phyloP scores from a whole-genome alignment of 768 basidiomycete species.

The Dacryopinax primogenitus region DNA sequence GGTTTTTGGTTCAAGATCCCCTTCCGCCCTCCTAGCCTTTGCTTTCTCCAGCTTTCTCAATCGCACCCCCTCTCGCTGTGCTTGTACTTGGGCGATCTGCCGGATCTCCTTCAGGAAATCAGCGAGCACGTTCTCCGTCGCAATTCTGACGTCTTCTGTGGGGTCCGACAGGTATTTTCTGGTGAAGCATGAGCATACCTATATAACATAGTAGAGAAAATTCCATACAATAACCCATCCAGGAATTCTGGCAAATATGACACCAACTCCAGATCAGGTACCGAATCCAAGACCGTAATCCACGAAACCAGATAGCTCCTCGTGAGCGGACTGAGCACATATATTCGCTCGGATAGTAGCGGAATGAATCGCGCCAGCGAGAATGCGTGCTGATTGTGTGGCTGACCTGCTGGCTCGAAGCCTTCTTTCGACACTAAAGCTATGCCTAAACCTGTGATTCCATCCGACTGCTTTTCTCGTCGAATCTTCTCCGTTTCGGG shows the following conservation, averaged over 20 bases:
- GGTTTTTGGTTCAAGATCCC: slow-evolving; percentile 22
- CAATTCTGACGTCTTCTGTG: slow-evolving; percentile 80
- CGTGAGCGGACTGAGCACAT: slow-evolving; percentile 91
- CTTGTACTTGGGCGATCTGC: slow-evolving; percentile 65
- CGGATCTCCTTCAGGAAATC: slow-evolving; percentile 86
- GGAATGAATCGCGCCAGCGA: slow-evolving; percentile 92
- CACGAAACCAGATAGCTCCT: slow-evolving; percentile 93
- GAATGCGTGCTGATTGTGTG: slow-evolving; percentile 59
- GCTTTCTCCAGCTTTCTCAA: slow-evolving; percentile 29
- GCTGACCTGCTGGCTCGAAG: slow-evolving; percentile 29
- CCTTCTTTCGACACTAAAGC: slow-evolving; percentile 42
- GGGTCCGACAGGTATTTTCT: slow-evolving; percentile 95
- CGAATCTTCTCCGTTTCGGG: slow-evolving; percentile 63
- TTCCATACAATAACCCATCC: slow-evolving; percentile 74
- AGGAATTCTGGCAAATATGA: slow-evolving; percentile 90
- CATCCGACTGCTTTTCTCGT: slow-evolving; percentile 31
- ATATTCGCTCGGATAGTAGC: slow-evolving; percentile 79
- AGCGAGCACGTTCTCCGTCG: slow-evolving; percentile 76
- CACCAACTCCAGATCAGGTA: slow-evolving; percentile 90
- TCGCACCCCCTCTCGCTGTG: slow-evolving; percentile 36
- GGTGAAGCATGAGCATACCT: slow-evolving; percentile 16
- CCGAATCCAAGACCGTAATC: slow-evolving; percentile 90
- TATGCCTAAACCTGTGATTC: slow-evolving; percentile 38
- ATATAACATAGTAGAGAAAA: background rate
- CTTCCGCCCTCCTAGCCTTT: slow-evolving; percentile 31